A percentile compares a stretch with the other conserved stretches of the same genome.
phyloP scores from a whole-genome alignment of 805 yeast genomes.

The Tetrapisispora pingtungensis region DNA sequence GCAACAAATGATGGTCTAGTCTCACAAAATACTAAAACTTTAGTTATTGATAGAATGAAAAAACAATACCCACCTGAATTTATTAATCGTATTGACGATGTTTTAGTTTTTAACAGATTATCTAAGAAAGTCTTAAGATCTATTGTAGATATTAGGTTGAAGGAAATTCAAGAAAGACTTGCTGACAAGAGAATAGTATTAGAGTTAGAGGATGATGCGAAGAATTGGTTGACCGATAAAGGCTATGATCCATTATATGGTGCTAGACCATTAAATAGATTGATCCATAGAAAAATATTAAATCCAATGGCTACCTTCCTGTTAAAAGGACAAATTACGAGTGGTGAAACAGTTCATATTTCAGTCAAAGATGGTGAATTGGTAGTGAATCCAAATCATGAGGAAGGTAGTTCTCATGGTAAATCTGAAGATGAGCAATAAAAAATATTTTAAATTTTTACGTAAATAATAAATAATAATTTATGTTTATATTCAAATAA shows the following conservation, averaged over 20 bases:
- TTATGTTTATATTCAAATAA: no score
- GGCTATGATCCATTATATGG: constrained; percentile 93
- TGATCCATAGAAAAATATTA: constrained; percentile 71
- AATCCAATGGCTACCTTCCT: constrained; percentile 78
- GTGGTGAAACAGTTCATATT: constrained; percentile 46
- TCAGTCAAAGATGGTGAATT: constrained; percentile 35
- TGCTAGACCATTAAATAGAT: constrained; percentile 90
- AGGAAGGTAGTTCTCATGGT: constrained; percentile 20
- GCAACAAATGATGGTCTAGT: constrained; percentile 55
- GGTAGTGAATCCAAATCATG: constrained; percentile 39
- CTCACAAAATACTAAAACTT: constrained; percentile 39
- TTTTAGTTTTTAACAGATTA: constrained; percentile 84
- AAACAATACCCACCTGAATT: constrained; percentile 86
- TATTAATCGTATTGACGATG: constrained; percentile 86
- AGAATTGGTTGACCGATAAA: constrained; percentile 65
- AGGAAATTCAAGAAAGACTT: constrained; percentile 72
- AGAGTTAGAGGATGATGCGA: constrained; percentile 50
- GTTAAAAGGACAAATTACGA: constrained; percentile 66
- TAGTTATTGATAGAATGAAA: constrained; percentile 61
- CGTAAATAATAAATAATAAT: no score
- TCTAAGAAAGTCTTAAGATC: constrained; percentile 63
- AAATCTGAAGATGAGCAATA: not conserved
- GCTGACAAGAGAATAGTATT: constrained; percentile 66
- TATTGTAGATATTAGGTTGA: constrained; percentile 77
- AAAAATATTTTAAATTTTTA: no score